Base-by-base conservation (phyloP, 345 rosid genomes). In the Moricandia arvensis region DNA sequence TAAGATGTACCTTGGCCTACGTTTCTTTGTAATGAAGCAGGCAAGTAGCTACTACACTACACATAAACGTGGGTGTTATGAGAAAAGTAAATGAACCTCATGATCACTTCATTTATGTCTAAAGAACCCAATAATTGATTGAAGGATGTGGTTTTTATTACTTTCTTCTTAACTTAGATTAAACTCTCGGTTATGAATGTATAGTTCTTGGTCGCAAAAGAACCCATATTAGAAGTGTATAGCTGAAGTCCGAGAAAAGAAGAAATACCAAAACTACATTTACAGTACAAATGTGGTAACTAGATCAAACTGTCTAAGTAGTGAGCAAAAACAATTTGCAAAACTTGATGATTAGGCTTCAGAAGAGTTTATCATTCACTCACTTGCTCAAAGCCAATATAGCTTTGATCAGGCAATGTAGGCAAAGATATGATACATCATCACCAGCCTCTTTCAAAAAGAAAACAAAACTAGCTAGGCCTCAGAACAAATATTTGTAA, bases 341-440 rank as follows among this genome's bases (percentile, higher is more conserved):
- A 59, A 9, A 59, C 37, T 29, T 11, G 1, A 54, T 21, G 30
- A 17, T 10, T 34, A 45, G 66, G 71, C 75, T 63, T 76, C 75
- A 70, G 80, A 70, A 63, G 3, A 21, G 66, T 8, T 43, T 30
- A 76, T 76, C 75, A 55, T 55, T 76, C 80, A 76, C 21, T 76
- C 80, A 76, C 21, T 76, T 63, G 65, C 7, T 76, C 75, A 76
- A 63, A 76, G 75, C 65, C 8, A 21, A 21, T 18, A 12, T 2
- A 18, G 59, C 75, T 63, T 55, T 62, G 75, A 76, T 76, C 80
- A 76, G 80, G 31, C 75, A 76, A 76, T 76, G 75, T 76, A 76
- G 80, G 80, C 80, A 58, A 63, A 58, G 79, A 75, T 66, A 73
- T 79, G 24, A 34, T 31, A 41, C 80, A 77, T 77, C 80, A 77